Percentiles rank a stretch among this genome's conserved stretches.
These are phyloP conservation scores for Ceratocystis variospora DNA, from an alignment of 2,329 filamentous ascomycete genomes.

Conservation along the genomic window DNA sequence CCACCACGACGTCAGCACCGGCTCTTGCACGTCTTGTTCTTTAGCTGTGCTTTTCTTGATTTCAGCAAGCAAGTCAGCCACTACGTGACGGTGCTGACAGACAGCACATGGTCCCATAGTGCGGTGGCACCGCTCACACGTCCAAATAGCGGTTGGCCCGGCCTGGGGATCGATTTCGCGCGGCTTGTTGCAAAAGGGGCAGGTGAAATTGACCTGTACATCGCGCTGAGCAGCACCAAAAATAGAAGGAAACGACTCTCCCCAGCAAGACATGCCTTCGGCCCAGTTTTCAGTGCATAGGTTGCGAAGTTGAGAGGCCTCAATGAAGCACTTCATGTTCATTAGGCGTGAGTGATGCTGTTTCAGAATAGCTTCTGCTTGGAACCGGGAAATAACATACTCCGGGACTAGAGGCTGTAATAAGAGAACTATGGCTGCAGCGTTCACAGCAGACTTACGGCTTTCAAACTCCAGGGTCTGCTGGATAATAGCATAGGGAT, in stretches of 20 bases:
- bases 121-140: slow-evolving; percentile 41
- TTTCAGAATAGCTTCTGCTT: slow-evolving; percentile 42
- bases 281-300: slow-evolving; percentile 46
- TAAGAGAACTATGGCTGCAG: slow-evolving; percentile 47
- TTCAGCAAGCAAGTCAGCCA: slow-evolving; percentile 28
- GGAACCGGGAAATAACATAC: slow-evolving; percentile 40
- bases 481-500: slow-evolving; percentile 41
- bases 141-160: slow-evolving; percentile 36
- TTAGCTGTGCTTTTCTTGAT: slow-evolving; percentile 18
- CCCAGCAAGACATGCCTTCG: slow-evolving; percentile 37
- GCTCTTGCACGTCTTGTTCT: slow-evolving; percentile 21
- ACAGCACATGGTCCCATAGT: slow-evolving; percentile 45
- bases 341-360: slow-evolving; percentile 48
- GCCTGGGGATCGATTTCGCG: slow-evolving; percentile 36
- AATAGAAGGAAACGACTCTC: slow-evolving; percentile 40
- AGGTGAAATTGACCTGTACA: slow-evolving; percentile 41
- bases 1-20: slow-evolving; percentile 41
- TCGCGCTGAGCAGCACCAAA: slow-evolving; percentile 41
- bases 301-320: slow-evolving; percentile 48
- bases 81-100: slow-evolving; percentile 40
- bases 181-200: slow-evolving; percentile 43
- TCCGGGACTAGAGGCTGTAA: slow-evolving; percentile 43
- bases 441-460: slow-evolving; percentile 42
- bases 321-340: slow-evolving; percentile 44
- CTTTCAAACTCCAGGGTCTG: slow-evolving; percentile 44